A percentile compares a stretch with the other conserved stretches of the same genome.
Conservation (phyloP, 257 asterid genomes). For the Ballota nigra region DNA sequence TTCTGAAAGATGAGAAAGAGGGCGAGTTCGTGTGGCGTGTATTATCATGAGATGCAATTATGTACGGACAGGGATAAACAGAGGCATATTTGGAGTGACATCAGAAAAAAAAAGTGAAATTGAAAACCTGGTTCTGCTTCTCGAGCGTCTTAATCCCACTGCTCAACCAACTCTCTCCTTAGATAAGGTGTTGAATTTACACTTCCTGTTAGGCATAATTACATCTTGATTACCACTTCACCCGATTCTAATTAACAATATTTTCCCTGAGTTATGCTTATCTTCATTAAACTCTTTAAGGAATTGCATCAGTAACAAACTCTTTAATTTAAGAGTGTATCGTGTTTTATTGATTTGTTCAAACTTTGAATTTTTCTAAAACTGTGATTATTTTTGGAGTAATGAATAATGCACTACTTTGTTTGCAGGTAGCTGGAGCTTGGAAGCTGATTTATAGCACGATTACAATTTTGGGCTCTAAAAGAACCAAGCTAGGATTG, state of each 20-base stretch:
- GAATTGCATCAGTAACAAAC: background rate
- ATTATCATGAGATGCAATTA: background rate
- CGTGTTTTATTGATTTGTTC: background rate
- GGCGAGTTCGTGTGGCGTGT: background rate
- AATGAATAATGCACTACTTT: background rate
- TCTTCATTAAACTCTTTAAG: background rate
- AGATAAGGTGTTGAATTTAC: conserved; percentile 55
- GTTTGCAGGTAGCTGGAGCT: conserved; percentile 60
- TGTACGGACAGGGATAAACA: conserved; percentile 53
- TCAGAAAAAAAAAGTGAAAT: conserved; percentile 61
- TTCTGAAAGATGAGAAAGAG: background rate
- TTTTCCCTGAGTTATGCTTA: too few relatives aligned
- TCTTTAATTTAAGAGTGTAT: too few relatives aligned
- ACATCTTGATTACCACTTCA: too few relatives aligned
- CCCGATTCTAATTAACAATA: too few relatives aligned
- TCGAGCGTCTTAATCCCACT: conserved; percentile 81
- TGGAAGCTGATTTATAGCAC: conserved; percentile 93
- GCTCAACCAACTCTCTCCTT: conserved; percentile 62
- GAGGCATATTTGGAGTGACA: conserved; percentile 86
- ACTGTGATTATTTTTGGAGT: background rate
- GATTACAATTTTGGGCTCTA: conserved; percentile 76
- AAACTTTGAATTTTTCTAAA: background rate
- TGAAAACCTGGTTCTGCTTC: conserved; percentile 48
- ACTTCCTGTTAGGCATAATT: background rate
- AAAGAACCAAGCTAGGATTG: conserved; percentile 85